Evolutionary conservation across 2,329 filamentous ascomycete species (phyloP).

Genomic region (Cryphonectria nitschkei): DNA sequence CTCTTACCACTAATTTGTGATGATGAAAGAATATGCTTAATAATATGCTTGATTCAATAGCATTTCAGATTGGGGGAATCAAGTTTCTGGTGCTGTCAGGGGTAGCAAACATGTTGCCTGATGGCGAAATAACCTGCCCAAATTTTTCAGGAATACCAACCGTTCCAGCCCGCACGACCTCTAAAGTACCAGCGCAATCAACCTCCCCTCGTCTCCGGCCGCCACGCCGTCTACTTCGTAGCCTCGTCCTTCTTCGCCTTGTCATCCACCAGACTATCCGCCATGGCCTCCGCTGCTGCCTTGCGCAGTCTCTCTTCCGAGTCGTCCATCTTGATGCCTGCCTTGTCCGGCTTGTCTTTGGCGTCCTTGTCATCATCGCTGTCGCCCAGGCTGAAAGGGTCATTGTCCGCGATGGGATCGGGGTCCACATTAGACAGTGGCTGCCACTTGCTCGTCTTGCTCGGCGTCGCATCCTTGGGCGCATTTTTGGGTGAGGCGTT

Average conservation of each 20-base stretch:
- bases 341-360: constrained; percentile 63
- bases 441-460: constrained; percentile 94
- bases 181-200: neutral
- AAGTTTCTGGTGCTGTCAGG: constrained; percentile 7
- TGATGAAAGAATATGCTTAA: neutral
- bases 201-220: neutral
- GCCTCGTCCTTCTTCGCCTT: constrained; percentile 38
- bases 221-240: constrained; percentile 36
- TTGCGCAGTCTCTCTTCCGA: constrained; percentile 67
- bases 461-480: constrained; percentile 53
- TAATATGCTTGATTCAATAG: neutral
- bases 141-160: neutral
- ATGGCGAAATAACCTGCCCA: neutral
- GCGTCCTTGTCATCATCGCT: constrained; percentile 88
- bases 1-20: neutral
- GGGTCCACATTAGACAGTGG: constrained; percentile 86
- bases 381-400: constrained; percentile 95
- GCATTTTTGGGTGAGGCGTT: constrained; percentile 62
- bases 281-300: constrained; percentile 65
- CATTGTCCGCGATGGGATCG: constrained; percentile 83
- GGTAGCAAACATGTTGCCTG: neutral
- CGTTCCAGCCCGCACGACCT: neutral
- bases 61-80: neutral
- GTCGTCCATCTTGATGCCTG: constrained; percentile 56
- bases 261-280: constrained; percentile 55